Base-by-base conservation (phyloP, 2,329 filamentous ascomycete genomes). In the Paradendryphiella salina region DNA sequence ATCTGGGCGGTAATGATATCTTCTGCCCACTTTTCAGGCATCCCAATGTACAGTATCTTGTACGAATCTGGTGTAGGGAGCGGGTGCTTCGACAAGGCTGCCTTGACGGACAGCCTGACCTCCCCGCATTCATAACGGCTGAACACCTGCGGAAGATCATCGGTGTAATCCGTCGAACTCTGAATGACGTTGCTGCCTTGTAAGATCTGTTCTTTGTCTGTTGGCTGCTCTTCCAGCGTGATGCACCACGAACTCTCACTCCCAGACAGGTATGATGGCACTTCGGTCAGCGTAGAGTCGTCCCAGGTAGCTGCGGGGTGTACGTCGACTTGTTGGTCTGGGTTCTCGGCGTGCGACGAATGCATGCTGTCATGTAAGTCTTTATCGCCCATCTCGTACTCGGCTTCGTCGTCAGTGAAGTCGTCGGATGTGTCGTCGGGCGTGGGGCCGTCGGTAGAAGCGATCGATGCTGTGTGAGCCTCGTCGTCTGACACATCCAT, bases 401-500 rank as follows among this genome's bases (percentile, higher is more conserved):
- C 62, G 42, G 62, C 63, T 26, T 72, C 65, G 31, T 66, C 64
- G 46, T 71, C 69, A 44, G 61, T 63, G 41, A 70, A 64, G 45
- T 57, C 61, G 17, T 51, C 44, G 5, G 65, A 70, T 15, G 66
- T 60, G 37, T 73, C 67, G 45, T 73, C 70, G 35, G 69, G 67
- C 9, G 68, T 68, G 15, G 60, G 60, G 20, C 50, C 64, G 42
- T 71, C 68, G 20, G 67, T 68, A 1, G 70, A 73, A 1, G 71
- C 67, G 26, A 74, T 59, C 7, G 71, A 73, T 33, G 66, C 69
- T 17, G 72, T 73, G 15, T 70, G 66, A 36, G 63, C 69, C 48
- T 73, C 70, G 48, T 74, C 71, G 56, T 73, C 70, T 1, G 71
- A 73, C 7, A 61, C 55, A 21, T 67, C 64, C 54, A 62, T 61